Base-by-base conservation (phyloP, 2,329 filamentous ascomycete species). In the Tolypocladium paradoxum region DNA sequence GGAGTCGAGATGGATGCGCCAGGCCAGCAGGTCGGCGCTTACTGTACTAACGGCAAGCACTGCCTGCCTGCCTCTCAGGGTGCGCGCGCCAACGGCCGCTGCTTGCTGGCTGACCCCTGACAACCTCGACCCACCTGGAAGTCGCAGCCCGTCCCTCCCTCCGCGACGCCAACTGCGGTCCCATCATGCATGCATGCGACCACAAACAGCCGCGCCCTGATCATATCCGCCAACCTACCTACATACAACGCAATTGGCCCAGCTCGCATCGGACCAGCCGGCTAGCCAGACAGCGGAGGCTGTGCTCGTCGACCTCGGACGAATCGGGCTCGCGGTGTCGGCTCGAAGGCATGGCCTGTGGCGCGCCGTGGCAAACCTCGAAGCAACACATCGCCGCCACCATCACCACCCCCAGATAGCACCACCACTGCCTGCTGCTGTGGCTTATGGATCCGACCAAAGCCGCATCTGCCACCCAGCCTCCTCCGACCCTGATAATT, bases 371-470 rank as follows among this genome's bases (percentile, higher is more conserved):
- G 43, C 40, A n/a, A n/a, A 33, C 18, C 43, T 20, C 43, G 9
- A 20, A 20, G 43, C 43, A 47, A 20, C 48, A 29, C 48, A 20
- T 37, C 49, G 20, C 43, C 31, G 31, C 29, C 22, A 14, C 11
- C 24, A 18, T 38, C 22, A 31, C 24, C 43, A 46, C 8, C 43
- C 7, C 43, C 24, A 47, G 27, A 35, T 20, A 47, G 43, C 43
- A 31, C 43, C 29, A 48, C 20, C 14, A 16, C 43, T 33, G 27
- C 43, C 27, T 8, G 45, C 27, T 18, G n/a, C 27, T 33, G 48
- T 51, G 53, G 54, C 56, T 36, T 47, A 60, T 58, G 58, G 55
- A 55, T 53, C 33, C 50, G 36, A 20, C 46, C 43, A 36, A 37
- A n/a, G 29, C 43, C 36, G 38, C 33, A 33, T 47, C 55, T 22